Conservation (phyloP, 345 rosid species). For the Toxicodendron radicans region DNA sequence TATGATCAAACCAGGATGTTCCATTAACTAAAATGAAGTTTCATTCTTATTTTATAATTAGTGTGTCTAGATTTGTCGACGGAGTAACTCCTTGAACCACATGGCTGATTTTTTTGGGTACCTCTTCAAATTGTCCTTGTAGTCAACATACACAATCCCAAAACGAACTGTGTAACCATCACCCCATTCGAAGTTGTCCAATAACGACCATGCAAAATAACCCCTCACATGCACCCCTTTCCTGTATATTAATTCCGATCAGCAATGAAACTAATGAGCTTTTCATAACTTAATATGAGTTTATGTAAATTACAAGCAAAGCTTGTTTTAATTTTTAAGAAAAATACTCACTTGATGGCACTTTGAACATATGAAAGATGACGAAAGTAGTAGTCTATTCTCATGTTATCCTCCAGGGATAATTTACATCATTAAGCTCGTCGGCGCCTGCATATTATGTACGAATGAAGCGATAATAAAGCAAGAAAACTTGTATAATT, state of each 20-base stretch:
- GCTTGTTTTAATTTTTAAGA: background rate
- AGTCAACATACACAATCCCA: slow-evolving; percentile 11
- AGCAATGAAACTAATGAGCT: too few relatives aligned
- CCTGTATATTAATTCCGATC: background rate
- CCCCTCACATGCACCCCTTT: background rate
- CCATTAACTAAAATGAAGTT: too few relatives aligned
- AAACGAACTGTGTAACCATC: slow-evolving; percentile 9
- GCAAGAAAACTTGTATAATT: too few relatives aligned
- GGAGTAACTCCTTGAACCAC: background rate
- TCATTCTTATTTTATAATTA: too few relatives aligned
- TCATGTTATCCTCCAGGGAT: slow-evolving; percentile 23
- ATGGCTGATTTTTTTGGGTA: slow-evolving; percentile 5
- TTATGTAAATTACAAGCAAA: too few relatives aligned
- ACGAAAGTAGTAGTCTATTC: slow-evolving; percentile 27
- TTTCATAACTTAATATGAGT: too few relatives aligned
- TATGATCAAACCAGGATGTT: too few relatives aligned
- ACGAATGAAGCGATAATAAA: too few relatives aligned
- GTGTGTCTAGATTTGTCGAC: too few relatives aligned
- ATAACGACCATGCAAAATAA: slow-evolving; percentile 22
- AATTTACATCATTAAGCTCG: slow-evolving; percentile 20
- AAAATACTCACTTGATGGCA: slow-evolving; percentile 24
- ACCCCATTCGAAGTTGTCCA: slow-evolving; percentile 18
- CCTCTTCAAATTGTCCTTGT: background rate
- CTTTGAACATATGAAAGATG: slow-evolving; percentile 31
- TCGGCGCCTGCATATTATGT: slow-evolving; percentile 19